Percentiles rank a stretch among this genome's conserved stretches.
Conservation (phyloP, 2,329 filamentous ascomycete genomes). For the Alternaria sp. region DNA sequence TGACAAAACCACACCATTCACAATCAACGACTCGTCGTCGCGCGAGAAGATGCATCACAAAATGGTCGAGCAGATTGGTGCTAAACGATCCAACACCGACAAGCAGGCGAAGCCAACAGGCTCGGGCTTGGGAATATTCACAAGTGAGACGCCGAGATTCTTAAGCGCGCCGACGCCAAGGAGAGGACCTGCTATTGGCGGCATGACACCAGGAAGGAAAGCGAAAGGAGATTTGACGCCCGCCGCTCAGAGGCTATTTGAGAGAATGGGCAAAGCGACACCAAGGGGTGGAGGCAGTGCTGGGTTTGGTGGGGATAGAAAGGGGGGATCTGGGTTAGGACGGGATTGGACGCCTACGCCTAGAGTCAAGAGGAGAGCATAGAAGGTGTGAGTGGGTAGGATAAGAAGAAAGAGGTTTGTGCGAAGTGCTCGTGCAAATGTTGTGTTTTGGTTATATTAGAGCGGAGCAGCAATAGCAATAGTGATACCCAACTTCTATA, state of each 20-base stretch:
- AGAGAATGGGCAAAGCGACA: slow-evolving; percentile 50
- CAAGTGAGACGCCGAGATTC: slow-evolving; percentile 66
- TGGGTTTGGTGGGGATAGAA: slow-evolving; percentile 27
- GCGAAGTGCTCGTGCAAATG: slow-evolving; percentile 40
- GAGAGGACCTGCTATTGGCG: slow-evolving; percentile 60
- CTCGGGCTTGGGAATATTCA: slow-evolving; percentile 39
- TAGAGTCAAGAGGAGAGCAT: slow-evolving; percentile 23
- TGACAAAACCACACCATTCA: slow-evolving; percentile 65
- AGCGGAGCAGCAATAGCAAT: background rate
- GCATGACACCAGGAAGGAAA: slow-evolving; percentile 49
- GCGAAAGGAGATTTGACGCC: slow-evolving; percentile 71
- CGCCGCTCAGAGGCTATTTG: slow-evolving; percentile 67
- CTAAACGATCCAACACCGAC: slow-evolving; percentile 17
- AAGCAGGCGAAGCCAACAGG: slow-evolving; percentile 10
- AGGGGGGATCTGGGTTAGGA: slow-evolving; percentile 10
- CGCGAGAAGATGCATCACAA: slow-evolving; percentile 80
- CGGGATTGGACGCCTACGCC: slow-evolving; percentile 44
- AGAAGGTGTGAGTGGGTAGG: background rate
- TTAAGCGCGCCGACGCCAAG: slow-evolving; percentile 75
- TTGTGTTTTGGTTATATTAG: background rate
- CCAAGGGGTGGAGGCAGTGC: slow-evolving; percentile 22
- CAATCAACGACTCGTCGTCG: slow-evolving; percentile 74
- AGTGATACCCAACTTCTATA: background rate
- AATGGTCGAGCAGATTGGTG: slow-evolving; percentile 61
- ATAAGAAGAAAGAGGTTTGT: slow-evolving; percentile 7